Evolutionary conservation across 305 asterid genomes (phyloP), one percentile per base, ranked within the genome.

Genomic region (Ilex paraguariensis): DNA sequence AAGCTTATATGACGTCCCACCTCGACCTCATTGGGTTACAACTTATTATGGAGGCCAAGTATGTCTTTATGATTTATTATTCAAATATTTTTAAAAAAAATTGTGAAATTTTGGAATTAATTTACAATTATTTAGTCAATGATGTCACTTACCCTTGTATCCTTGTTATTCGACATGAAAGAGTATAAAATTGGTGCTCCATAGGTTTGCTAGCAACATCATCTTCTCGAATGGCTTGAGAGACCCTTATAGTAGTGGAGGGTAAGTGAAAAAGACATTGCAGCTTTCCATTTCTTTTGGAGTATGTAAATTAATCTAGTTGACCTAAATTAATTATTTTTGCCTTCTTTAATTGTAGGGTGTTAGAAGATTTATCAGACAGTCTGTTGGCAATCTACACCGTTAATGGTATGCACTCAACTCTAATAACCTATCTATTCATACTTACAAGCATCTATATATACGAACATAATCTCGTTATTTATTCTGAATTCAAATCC

Each of bases 21-120:
- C 77, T 54, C 51, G 72, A 17, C 69, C 72, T 3, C 77, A 72
- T n/a, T 71, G 77, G 77, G 4, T 59, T 42, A 62, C 69, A 15
- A 72, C 72, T 10, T 66, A 66, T 13, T 72, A 66, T 57, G 77
- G 72, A 57, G 69, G 69, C 64, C 65, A 56, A 31, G 76, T 72
- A 72, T 15, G 54, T 31, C 14, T 14, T 36, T 36, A 36, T 36
- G 2, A 36, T 36, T 4, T 36, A 36, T 36, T 0, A n/a, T 36
- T 36, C 42, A 0, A 1, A 36, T 0, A 36, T 1, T 0, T 36
- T 4, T 2, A 0, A 5, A 36, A 36, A 0, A 36, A 36, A 2
- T 36, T 36, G 1, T 36, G 2, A 1, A 21, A 21, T 1, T 21
- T 21, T 1, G 2, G 9, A 7, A 2, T 13, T 8, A 8, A 45